These are phyloP conservation scores for Elsinoe fawcettii DNA, from an alignment of 2,329 filamentous ascomycete genomes.

Conservation along the genomic window DNA sequence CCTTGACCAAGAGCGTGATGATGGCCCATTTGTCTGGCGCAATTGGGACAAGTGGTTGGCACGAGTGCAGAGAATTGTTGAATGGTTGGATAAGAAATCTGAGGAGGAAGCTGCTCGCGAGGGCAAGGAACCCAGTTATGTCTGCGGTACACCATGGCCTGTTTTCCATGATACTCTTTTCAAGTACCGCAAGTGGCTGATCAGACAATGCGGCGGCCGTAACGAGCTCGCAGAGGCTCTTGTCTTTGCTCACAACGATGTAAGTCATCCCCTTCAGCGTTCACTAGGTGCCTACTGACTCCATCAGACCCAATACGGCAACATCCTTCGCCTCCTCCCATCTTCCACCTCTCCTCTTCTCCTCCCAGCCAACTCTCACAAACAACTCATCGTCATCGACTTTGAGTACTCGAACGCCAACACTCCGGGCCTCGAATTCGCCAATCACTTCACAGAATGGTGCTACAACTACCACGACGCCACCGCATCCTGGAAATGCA, in stretches of 20 bases:
- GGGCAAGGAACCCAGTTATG: slow-evolving; percentile 57
- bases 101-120: slow-evolving; percentile 7
- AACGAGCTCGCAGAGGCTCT: slow-evolving; percentile 63
- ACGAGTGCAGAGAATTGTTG: slow-evolving; percentile 54
- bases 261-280: slow-evolving; percentile 39
- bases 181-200: slow-evolving; percentile 69
- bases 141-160: slow-evolving; percentile 79
- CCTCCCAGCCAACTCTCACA: slow-evolving; percentile 85
- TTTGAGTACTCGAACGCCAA: slow-evolving; percentile 97
- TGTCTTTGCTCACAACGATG: slow-evolving; percentile 96
- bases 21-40: slow-evolving; percentile 74
- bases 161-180: slow-evolving; percentile 66
- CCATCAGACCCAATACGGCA: slow-evolving; percentile 87
- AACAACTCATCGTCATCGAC: slow-evolving; percentile 93
- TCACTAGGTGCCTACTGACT: no score
- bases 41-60: slow-evolving; percentile 93
- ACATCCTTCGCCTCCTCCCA: slow-evolving; percentile 74
- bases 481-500: slow-evolving; percentile 54
- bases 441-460: slow-evolving; percentile 98
- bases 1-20: slow-evolving; percentile 65
- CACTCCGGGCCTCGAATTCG: slow-evolving; percentile 78
- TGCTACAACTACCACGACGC: slow-evolving; percentile 92
- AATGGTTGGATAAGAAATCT: slow-evolving; percentile 56
- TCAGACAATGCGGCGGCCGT: slow-evolving; percentile 60
- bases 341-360: slow-evolving; percentile 72